Percentiles rank a stretch among this genome's conserved stretches.
Conservation (phyloP, 306 rosid genomes). For the Cyamopsis tetragonoloba region DNA sequence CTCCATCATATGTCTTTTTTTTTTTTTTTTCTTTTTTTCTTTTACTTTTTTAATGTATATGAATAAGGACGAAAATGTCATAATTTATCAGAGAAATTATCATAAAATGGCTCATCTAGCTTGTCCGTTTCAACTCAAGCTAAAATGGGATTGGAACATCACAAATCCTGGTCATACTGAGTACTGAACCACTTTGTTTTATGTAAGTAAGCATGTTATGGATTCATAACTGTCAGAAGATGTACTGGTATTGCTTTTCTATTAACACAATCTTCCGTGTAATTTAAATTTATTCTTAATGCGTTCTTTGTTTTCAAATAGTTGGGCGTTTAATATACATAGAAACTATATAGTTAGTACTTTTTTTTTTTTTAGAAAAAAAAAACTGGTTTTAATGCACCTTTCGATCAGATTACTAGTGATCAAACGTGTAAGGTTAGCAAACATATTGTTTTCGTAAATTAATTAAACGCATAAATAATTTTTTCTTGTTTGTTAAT, state of each 20-base stretch:
- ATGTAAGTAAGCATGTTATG: background rate
- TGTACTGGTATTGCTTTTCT: background rate
- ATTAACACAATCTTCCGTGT: background rate
- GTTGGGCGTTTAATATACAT: background rate
- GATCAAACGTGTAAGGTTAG: background rate
- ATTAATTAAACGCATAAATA: background rate
- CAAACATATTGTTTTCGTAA: background rate
- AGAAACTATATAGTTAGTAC: background rate
- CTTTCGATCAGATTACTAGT: too few species aligned
- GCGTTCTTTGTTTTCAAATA: background rate
- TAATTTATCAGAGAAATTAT: too few species aligned
- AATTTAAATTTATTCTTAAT: background rate
- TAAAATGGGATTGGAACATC: slow-evolving; percentile 14
- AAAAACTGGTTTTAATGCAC: background rate
- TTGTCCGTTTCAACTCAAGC: background rate
- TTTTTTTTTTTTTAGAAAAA: too few species aligned
- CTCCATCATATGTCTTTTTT: too few species aligned
- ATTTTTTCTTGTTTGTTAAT: background rate
- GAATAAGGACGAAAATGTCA: too few species aligned
- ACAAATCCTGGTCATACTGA: background rate
- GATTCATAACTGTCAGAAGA: background rate
- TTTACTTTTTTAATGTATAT: too few species aligned
- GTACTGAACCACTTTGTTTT: background rate
- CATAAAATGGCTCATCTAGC: too few species aligned
- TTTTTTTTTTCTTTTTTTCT: too few species aligned